Evolutionary conservation across 148 eudicot species (phyloP).

Genomic region (Heliosperma pusillum): DNA sequence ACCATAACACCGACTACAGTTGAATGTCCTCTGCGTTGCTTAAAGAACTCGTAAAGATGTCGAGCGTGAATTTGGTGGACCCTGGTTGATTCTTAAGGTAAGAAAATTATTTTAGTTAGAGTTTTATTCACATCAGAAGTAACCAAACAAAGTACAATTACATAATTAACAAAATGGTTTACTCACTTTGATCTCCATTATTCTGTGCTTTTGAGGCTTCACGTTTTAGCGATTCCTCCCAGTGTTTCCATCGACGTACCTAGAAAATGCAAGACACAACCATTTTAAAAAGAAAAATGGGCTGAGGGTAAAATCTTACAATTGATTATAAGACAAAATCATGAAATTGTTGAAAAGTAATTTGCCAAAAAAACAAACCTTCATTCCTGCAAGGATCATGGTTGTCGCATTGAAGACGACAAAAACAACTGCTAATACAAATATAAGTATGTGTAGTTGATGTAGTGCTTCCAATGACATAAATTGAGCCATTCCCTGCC

Average conservation of each 20-base stretch:
- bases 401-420: conserved; percentile 72
- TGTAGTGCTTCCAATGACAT: conserved; percentile 81
- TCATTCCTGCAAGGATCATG: conserved; percentile 83
- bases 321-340: no score
- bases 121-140: neutral
- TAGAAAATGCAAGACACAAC: conserved; percentile 24
- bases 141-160: neutral
- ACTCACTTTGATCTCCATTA: conserved; percentile 24
- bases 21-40: conserved; percentile 45
- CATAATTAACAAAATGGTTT: conserved; percentile 1
- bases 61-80: conserved; percentile 22
- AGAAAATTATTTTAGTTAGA: neutral
- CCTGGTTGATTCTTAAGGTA: conserved; percentile 26
- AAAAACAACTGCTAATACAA: conserved; percentile 82
- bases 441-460: conserved; percentile 93
- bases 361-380: no score
- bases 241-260: conserved; percentile 79
- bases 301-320: no score
- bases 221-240: conserved; percentile 66
- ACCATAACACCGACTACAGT: conserved; percentile 52
- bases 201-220: conserved; percentile 27
- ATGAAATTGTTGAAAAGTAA: no score
- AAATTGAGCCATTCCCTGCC: conserved; percentile 72
- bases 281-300: no score
- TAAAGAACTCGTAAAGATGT: conserved; percentile 41